Evolutionary conservation across 202 grass and related monocot genomes (phyloP).

Genomic region (Panicum virgatum): DNA sequence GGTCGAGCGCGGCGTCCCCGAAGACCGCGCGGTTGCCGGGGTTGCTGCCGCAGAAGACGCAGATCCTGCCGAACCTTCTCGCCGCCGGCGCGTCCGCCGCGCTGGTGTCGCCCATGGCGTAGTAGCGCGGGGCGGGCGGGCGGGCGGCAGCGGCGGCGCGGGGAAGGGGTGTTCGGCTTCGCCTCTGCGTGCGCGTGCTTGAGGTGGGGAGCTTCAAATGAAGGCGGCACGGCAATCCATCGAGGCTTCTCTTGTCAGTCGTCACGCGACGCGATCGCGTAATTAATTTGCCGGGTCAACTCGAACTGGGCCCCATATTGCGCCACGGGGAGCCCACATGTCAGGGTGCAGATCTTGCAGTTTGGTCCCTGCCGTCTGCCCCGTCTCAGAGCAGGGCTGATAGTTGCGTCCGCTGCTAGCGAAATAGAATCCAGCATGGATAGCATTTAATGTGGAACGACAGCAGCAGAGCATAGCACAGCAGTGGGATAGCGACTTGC

Average conservation of each 20-base stretch:
- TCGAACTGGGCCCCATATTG: background rate
- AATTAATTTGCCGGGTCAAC: slow-evolving; percentile 39
- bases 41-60: slow-evolving; percentile 99
- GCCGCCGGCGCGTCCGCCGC: background rate
- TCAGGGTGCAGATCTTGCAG: background rate
- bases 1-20: slow-evolving; percentile 80
- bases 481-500: too few relatives aligned
- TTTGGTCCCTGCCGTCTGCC: background rate
- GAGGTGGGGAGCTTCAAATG: slow-evolving; percentile 37
- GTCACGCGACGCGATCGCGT: slow-evolving; percentile 8
- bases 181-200: background rate
- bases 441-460: too few relatives aligned
- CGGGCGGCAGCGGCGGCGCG: background rate
- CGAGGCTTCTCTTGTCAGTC: background rate
- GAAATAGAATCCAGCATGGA: too few relatives aligned
- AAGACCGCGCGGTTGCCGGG: slow-evolving; percentile 73
- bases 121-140: background rate
- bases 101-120: slow-evolving; percentile 42
- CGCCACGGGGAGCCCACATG: slow-evolving; percentile 9
- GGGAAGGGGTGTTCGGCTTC: slow-evolving; percentile 3
- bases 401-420: too few relatives aligned
- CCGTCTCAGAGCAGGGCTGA: too few relatives aligned
- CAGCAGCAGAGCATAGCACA: too few relatives aligned
- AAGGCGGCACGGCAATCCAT: slow-evolving; percentile 49
- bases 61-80: slow-evolving; percentile 76